Evolutionary conservation across 768 basidiomycete genomes (phyloP), one percentile per base, ranked within the genome.

Genomic region (Boletus huronensis): DNA sequence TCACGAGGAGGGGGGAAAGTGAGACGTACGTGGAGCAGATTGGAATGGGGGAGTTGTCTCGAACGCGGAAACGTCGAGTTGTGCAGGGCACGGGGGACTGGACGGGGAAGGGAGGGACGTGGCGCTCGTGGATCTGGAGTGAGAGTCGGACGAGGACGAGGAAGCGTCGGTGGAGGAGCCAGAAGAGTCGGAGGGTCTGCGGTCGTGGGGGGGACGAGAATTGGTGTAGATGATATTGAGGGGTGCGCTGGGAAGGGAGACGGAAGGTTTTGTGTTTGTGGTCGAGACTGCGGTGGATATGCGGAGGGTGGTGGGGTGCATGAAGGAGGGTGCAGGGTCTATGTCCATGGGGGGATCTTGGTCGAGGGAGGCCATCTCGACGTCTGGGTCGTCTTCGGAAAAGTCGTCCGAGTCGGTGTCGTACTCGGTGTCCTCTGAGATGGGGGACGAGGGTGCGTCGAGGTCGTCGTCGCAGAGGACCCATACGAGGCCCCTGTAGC

Each of bases 401-500:
- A 58, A 70, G 10, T 63, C 65, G 11, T 67, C 68, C 29, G 63
- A 67, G 54, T 68, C 68, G 0, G 63, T 61, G 48, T 70, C 72
- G 38, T 69, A 70, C 35, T 68, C 69, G 3, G 63, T 60, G 32
- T 69, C 69, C 19, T 69, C 68, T 11, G 49, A 48, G 19, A 62
- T 31, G 32, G 59, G 59, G 13, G 62, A 38, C 17, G 56, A 1
- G 47, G 59, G 62, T 0, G 38, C 29, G 35, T 72, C 68, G 51
- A 81, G 60, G 66, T 90, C 88, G 45, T 88, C 90, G 62, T 89
- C 88, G 58, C 82, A 83, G 40, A 88, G 78, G 62, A 90, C 90
- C 84, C 88, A 91, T n/a, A 89, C 74, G 52, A 93, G 81, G 0
- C 90, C 90, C n/a, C 90, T 70, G 67, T 84, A 85, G 26, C 66